phyloP scores from a whole-genome alignment of 192 early-diverging fungal genomes.

The Pilobolus umbonatus region DNA sequence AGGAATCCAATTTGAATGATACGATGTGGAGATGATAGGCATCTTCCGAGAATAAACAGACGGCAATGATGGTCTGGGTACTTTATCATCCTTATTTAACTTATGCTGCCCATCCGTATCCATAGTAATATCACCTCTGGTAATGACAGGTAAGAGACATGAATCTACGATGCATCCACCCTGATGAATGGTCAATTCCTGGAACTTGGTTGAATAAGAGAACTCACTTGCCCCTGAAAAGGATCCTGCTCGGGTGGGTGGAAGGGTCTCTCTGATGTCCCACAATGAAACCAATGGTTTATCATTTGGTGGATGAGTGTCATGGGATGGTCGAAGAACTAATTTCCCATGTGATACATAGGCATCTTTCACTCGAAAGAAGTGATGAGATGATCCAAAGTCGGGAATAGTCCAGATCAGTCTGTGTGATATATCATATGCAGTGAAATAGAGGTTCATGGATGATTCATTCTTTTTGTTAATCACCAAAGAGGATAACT shows the following conservation, averaged over 20 bases:
- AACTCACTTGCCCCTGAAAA: slow-evolving; percentile 25
- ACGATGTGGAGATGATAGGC: not conserved
- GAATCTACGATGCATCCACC: slow-evolving; percentile 8
- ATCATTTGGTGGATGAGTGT: not conserved
- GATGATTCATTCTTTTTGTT: slow-evolving; percentile 25
- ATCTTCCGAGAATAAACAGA: not conserved
- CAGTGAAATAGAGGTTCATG: slow-evolving; percentile 11
- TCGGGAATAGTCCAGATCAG: slow-evolving; percentile 23
- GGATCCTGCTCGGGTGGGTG: slow-evolving; percentile 19
- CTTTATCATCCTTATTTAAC: not conserved
- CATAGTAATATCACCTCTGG: not conserved
- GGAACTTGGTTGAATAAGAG: not conserved
- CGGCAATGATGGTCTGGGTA: slow-evolving; percentile 4
- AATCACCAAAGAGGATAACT: slow-evolving; percentile 8
- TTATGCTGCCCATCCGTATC: too few species aligned
- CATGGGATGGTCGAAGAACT: slow-evolving; percentile 17
- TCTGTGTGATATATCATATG: slow-evolving; percentile 11
- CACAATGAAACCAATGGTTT: slow-evolving; percentile 23
- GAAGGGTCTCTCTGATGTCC: slow-evolving; percentile 28
- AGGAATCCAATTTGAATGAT: too few species aligned
- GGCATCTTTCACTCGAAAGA: slow-evolving; percentile 28
- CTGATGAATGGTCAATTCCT: slow-evolving; percentile 4
- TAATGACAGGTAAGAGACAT: not conserved
- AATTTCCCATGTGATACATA: slow-evolving; percentile 35
- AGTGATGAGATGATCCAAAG: slow-evolving; percentile 8